phyloP scores from a whole-genome alignment of 768 basidiomycete genomes.

The Trametes elegans region DNA sequence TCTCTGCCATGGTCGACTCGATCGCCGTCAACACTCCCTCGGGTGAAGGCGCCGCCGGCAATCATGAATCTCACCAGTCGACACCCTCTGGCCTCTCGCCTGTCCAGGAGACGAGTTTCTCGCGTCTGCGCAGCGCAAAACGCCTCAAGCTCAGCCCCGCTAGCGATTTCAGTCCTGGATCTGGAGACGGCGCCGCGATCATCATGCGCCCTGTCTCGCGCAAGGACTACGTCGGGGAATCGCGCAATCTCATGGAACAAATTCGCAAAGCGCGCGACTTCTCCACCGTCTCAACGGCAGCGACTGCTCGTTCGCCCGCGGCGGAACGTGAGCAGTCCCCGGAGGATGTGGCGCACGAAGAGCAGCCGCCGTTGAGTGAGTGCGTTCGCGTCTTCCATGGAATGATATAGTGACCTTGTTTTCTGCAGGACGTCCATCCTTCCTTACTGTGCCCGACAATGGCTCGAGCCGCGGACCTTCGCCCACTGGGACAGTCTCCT shows the following conservation, averaged over 20 bases:
- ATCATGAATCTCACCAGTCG: conserved; percentile 42
- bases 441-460: conserved; percentile 14
- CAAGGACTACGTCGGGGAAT: conserved; percentile 77
- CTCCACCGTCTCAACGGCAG: conserved; percentile 68
- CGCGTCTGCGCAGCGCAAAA: conserved; percentile 72
- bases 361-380: background rate
- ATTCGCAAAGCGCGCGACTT: conserved; percentile 77
- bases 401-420: background rate
- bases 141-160: conserved; percentile 75
- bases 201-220: conserved; percentile 51
- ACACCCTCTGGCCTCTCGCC: conserved; percentile 37
- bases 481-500: conserved; percentile 22
- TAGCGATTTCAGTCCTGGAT: conserved; percentile 53
- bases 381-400: background rate
- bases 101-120: conserved; percentile 39
- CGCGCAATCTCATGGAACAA: conserved; percentile 73
- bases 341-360: background rate
- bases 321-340: conserved; percentile 3
- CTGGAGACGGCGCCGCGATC: conserved; percentile 44
- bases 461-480: conserved; percentile 23
- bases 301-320: conserved; percentile 37
- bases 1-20: conserved; percentile 91
- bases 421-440: conserved; percentile 6
- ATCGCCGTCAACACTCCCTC: conserved; percentile 82
- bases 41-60: conserved; percentile 40